Base-by-base conservation (phyloP, 768 basidiomycete species). In the Amanita inopinata region DNA sequence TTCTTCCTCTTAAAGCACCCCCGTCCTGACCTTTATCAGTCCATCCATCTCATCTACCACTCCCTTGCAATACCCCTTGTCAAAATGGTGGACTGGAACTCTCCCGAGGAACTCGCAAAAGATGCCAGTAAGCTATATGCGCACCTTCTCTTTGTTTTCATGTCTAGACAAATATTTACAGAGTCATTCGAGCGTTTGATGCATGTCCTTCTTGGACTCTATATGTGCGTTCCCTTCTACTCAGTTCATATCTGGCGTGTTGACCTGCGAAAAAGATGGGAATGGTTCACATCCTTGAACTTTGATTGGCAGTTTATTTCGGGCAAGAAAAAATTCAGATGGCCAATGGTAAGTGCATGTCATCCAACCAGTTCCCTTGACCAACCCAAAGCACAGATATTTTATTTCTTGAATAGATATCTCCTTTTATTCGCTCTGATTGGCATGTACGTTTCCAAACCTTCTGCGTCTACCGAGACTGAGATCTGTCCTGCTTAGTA, bases 341-440 rank as follows among this genome's bases (percentile, higher is more conserved):
- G 81, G 81, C 80, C 81, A 38, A 59, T 83, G 74, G 80, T 83
- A 53, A 32, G 63, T 37, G 10, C 14, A 11, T 17, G n/a, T 8
- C 20, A 23, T 32, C 2, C 11, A 3, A 17, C 37, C 10, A 25
- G 30, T 17, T 10, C 17, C 22, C 36, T 49, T 31, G 47, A 20
- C 19, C 19, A 12, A 22, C 6, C 10, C 18, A 10, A 44, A 24
- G n/a, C 48, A 2, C 45, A 83, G 80, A 60, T 69, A 33, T 81
- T 82, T 54, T 84, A 84, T 57, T 83, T 84, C 57, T 56, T 76
- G 34, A 77, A 79, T 49, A 73, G 82, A 38, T 84, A 83, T 54
- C 71, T 66, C 51, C 58, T 83, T 27, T 58, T 84, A 4, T 67
- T 81, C 48, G 76, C 82, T 2, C 58, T 83, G 46, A 65, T 81